Percentiles rank a stretch among this genome's conserved stretches.
phyloP scores from a whole-genome alignment of 2,329 filamentous ascomycete genomes.

The Exophiala mesophila region DNA sequence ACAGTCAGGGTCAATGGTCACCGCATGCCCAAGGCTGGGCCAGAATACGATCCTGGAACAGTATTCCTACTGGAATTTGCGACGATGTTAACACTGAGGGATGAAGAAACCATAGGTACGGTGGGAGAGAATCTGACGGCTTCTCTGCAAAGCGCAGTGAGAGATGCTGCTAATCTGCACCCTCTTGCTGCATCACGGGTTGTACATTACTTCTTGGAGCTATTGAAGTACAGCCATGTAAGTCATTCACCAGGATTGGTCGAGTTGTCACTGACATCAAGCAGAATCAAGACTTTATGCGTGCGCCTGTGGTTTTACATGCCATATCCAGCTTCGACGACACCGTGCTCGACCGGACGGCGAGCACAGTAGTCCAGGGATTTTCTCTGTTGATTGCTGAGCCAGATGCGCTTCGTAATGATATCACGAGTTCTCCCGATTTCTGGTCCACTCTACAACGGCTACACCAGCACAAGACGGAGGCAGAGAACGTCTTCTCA shows the following conservation, averaged over 20 bases:
- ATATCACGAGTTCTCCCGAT: conserved; percentile 93
- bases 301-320: conserved; percentile 86
- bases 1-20: conserved; percentile 56
- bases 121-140: conserved; percentile 78
- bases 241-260: conserved; percentile 34
- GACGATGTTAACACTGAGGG: conserved; percentile 72
- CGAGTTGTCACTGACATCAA: conserved; percentile 25
- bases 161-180: conserved; percentile 74
- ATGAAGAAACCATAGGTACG: conserved; percentile 64
- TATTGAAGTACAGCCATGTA: conserved; percentile 82
- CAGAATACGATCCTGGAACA: conserved; percentile 76
- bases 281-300: conserved; percentile 83
- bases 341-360: conserved; percentile 68
- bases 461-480: conserved; percentile 64
- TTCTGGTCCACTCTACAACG: conserved; percentile 89
- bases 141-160: conserved; percentile 72
- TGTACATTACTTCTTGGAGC: conserved; percentile 77
- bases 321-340: conserved; percentile 83
- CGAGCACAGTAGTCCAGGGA: conserved; percentile 70
- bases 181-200: conserved; percentile 77
- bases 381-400: conserved; percentile 74
- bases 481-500: conserved; percentile 73
- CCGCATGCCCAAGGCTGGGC: conserved; percentile 51
- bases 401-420: conserved; percentile 72
- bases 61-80: conserved; percentile 90